Evolutionary conservation across 2,329 filamentous ascomycete genomes (phyloP).

Genomic region (Didymella pinodella): DNA sequence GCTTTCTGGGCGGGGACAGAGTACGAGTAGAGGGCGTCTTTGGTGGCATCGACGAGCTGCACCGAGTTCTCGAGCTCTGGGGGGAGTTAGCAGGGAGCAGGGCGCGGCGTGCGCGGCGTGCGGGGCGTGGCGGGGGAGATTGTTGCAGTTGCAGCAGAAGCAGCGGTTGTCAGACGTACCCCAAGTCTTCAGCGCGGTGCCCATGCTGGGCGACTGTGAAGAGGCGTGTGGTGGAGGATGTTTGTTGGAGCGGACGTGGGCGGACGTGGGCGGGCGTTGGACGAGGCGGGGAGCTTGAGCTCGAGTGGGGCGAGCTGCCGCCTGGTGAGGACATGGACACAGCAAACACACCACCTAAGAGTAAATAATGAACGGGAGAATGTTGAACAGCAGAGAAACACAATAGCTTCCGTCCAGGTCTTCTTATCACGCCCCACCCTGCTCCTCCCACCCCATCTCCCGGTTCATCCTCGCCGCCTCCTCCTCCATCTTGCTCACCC

Average conservation of each 20-base stretch:
- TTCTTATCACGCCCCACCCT: slow-evolving; percentile 9
- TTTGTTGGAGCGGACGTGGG: slow-evolving; percentile 18
- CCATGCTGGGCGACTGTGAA: slow-evolving; percentile 36
- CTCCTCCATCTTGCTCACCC: slow-evolving; percentile 86
- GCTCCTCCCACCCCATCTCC: slow-evolving; percentile 40
- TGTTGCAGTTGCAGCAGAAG: background rate
- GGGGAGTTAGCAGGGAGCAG: slow-evolving; percentile 26
- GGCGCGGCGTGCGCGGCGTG: slow-evolving; percentile 11
- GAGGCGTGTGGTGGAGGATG: slow-evolving; percentile 14
- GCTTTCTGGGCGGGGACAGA: slow-evolving; percentile 72
- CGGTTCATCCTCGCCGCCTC: slow-evolving; percentile 88
- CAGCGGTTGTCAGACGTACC: slow-evolving; percentile 32
- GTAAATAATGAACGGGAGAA: no score
- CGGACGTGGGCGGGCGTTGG: slow-evolving; percentile 21
- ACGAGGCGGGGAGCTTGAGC: slow-evolving; percentile 36
- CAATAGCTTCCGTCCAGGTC: no score
- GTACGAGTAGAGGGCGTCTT: slow-evolving; percentile 92
- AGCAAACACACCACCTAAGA: background rate
- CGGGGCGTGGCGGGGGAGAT: slow-evolving; percentile 16
- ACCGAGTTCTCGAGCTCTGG: slow-evolving; percentile 85
- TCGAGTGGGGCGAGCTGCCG: slow-evolving; percentile 11
- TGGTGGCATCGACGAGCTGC: slow-evolving; percentile 81
- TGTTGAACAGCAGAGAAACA: no score
- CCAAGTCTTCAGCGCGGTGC: slow-evolving; percentile 49
- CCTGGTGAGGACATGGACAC: slow-evolving; percentile 4